Evolutionary conservation across 192 early-diverging fungal genomes (phyloP), one percentile per base, ranked within the genome.

Genomic region (Rhizophagus clarus): DNA sequence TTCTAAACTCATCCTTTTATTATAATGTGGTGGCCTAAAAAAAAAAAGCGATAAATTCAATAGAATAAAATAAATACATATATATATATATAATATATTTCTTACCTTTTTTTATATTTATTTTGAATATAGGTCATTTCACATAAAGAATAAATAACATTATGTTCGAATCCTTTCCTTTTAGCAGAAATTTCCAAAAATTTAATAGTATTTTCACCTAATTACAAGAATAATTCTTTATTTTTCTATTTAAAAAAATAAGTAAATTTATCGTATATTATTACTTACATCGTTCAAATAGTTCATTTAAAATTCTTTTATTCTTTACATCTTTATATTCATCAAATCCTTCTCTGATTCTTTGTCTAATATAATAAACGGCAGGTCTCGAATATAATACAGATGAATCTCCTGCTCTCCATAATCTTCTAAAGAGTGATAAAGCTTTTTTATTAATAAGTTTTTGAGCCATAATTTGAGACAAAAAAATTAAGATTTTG

Each of bases 261-360:
- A 60, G 60, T 37, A n/a, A 17, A 73, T 6, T 15, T 8, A 8
- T 60, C 11, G 61, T n/a, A 9, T 60, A 72, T 32, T 0, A 8
- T 68, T 34, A 20, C 71, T 42, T 34, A 74, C 73, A 45, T 26
- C 73, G 73, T 74, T 74, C 73, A 74, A 60, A 74, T 4, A 74
- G 56, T 9, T 74, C 73, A 11, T 74, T 61, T 56, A 61, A 61
- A 22, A 61, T 37, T 32, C 11, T 74, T 34, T 74, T 17, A 61
- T 74, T n/a, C 51, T 6, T 34, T 37, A 24, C 73, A 56, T 74
- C 17, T 32, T 49, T 45, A 56, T 74, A 34, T 32, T 74, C 73
- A 17, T 74, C 29, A 74, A 74, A 74, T 61, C 49, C 73, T 34
- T 74, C 49, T 12, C 73, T 24, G 37, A 74, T 51, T 34, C 56